phyloP scores from a whole-genome alignment of 768 basidiomycete species.

The Jaapia argillacea region DNA sequence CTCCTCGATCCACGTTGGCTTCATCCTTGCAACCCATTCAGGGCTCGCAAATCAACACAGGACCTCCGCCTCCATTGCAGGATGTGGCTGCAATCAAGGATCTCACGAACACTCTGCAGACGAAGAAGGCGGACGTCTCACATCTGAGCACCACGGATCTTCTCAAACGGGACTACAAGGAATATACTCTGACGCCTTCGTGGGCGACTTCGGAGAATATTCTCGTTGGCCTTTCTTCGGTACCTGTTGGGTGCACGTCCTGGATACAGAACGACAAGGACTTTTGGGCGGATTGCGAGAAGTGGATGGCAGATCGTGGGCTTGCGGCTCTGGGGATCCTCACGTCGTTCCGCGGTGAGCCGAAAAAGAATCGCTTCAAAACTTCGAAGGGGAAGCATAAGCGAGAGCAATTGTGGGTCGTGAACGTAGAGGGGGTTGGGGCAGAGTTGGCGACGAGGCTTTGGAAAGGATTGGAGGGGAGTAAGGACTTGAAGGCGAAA shows the following conservation, averaged over 20 bases:
- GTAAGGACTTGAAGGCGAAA: conserved; percentile 39
- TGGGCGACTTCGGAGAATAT: conserved; percentile 31
- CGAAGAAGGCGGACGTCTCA: conserved; percentile 59
- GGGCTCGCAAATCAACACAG: too few relatives aligned
- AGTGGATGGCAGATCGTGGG: conserved; percentile 57
- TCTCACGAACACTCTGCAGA: conserved; percentile 36
- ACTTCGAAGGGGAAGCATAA: conserved; percentile 40
- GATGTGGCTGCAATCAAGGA: conserved; percentile 33
- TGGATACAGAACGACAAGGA: conserved; percentile 43
- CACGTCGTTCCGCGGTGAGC: conserved; percentile 57
- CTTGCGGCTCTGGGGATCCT: conserved; percentile 71
- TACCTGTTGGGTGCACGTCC: conserved; percentile 56
- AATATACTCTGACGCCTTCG: conserved; percentile 49
- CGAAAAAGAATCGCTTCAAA: conserved; percentile 23
- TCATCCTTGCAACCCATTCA: conserved; percentile 18
- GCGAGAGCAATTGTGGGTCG: conserved; percentile 60
- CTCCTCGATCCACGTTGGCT: conserved; percentile 41
- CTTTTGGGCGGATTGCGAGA: conserved; percentile 28
- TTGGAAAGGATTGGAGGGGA: conserved; percentile 51
- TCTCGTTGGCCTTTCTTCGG: conserved; percentile 71
- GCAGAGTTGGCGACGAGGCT: conserved; percentile 37
- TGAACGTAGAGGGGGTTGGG: conserved; percentile 31
- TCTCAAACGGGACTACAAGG: conserved; percentile 92
- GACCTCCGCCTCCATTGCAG: too few relatives aligned
- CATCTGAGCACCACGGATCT: conserved; percentile 66